Evolutionary conservation across 768 basidiomycete genomes (phyloP), one percentile per base, ranked within the genome.

Genomic region (Pleurotus platypus): DNA sequence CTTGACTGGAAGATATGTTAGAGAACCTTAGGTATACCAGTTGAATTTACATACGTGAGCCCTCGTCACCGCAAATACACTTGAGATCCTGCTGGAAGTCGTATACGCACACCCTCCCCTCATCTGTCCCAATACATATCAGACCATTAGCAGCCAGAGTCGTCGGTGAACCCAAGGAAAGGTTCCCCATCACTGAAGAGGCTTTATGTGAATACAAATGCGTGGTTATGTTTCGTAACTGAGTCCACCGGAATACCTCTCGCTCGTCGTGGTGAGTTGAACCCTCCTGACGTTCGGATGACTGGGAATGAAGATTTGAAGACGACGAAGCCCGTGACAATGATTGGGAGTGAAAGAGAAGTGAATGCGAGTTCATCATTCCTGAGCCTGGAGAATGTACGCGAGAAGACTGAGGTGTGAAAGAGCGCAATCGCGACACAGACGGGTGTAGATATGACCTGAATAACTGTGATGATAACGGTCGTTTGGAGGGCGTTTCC

Each of bases 1-100:
- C 63, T 76, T 85, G 42, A 77, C 89, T 90, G 70, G 55, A 49
- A 49, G 16, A 11, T 35, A 48, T 1, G 35, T 18, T 46, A 46
- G 37, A 49, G 39, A 24, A 57, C 58, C 16, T 20, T 56, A 49
- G 16, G 42, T 46, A 42, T 22, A 40, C 61, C 67, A 37, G 11
- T 15, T 9, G n/a, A 46, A 48, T 24, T 58, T 61, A 67, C 68
- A 50, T 70, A 95, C 93, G 83, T 62, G 82, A 73, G 15, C 72
- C 57, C 54, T 90, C 85, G 53, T 75, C 83, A 7, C 92, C 92
- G 62, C 94, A 93, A 8, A 95, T 74, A 62, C 86, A 85, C 62
- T 84, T 84, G 60, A 96, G 65, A 5, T 85, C 85, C 69, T 98
- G 96, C 64, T 87, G 87, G 67, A 97, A 98, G 69, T 94, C 92